Base-by-base conservation (phyloP, 2,329 filamentous ascomycete genomes). In the Colletotrichum coccodes region DNA sequence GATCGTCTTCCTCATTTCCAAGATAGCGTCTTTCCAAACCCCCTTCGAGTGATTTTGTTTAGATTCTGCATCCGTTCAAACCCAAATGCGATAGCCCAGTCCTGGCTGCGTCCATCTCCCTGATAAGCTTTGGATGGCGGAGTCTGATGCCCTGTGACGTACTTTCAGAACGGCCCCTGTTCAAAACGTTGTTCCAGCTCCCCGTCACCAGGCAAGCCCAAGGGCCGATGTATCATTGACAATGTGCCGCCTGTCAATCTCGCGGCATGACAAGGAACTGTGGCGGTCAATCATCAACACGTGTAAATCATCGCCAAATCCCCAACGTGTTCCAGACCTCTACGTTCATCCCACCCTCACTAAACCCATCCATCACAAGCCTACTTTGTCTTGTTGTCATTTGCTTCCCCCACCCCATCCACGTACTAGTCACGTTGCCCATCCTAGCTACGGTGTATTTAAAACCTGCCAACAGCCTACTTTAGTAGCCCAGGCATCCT, bases 221-320 rank as follows among this genome's bases (percentile, higher is more conserved):
- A 14, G 42, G 21, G 23, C 21, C 21, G 26, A 44, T 56, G 26
- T 49, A n/a, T 26, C 34, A n/a, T 28, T 23, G 23, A 58, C n/a
- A n/a, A n/a, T 40, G 40, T 47, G 56, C 56, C 28, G 28, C 40
- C 40, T 34, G 28, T 36, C 40, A 58, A 38, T 23, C 56, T 52
- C 28, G 34, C 46, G 32, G 52, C 44, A 28, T 12, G 30, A n/a
- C 53, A 14, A 30, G 38, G 38, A 40, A 40, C 57, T 36, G 44
- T 49, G 28, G 64, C 64, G 64, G 58, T 66, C 64, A 56, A 49
- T 34, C 28, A 49, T 30, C 42, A 56, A 66, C 50, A 66, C 58
- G 34, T 66, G 64, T 50, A 50, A 66, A n/a, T 56, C 50, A 42
- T 56, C 50, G 49, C 58, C 49, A 36, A 42, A 40, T 47, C 26